Conservation (phyloP, 169 alveolate genomes). For the Fabrea salina region DNA sequence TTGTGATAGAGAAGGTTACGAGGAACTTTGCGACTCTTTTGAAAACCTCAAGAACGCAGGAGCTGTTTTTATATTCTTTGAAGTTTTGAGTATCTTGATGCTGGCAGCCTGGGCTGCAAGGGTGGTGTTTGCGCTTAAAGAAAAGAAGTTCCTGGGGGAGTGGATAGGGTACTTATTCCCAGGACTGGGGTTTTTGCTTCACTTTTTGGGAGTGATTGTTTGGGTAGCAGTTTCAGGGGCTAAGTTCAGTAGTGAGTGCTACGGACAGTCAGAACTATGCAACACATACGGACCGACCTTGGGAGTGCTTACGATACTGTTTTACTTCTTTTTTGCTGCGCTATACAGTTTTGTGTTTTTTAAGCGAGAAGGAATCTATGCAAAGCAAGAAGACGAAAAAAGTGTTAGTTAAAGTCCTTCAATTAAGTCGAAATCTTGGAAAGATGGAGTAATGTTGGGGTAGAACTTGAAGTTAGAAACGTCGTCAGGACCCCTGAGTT, state of each 20-base stretch:
- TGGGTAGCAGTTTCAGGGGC: constrained; percentile 30
- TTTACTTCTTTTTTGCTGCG: not conserved
- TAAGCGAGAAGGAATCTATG: not conserved
- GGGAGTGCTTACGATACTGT: not conserved
- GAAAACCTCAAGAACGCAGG: constrained; percentile 15
- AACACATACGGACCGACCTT: constrained; percentile 12
- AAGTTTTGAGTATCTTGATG: not conserved
- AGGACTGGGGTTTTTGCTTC: not conserved
- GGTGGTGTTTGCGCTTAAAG: not conserved
- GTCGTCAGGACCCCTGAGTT: not conserved
- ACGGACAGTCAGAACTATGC: not conserved
- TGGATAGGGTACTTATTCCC: constrained; percentile 27
- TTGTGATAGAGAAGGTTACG: not conserved
- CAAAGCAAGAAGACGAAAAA: constrained; percentile 7
- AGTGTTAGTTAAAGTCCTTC: too few relatives aligned
- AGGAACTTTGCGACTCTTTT: not conserved
- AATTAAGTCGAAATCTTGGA: too few relatives aligned
- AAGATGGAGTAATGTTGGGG: too few relatives aligned
- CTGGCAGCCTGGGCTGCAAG: not conserved
- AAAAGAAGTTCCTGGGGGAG: not conserved
- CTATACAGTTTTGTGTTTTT: not conserved
- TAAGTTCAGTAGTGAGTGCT: not conserved
- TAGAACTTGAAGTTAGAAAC: constrained; percentile 15
- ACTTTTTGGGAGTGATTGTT: not conserved
- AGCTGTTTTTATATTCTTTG: constrained; percentile 21